Conservation (phyloP, 192 early-diverging fungal genomes). For the Coemansia sp. region DNA sequence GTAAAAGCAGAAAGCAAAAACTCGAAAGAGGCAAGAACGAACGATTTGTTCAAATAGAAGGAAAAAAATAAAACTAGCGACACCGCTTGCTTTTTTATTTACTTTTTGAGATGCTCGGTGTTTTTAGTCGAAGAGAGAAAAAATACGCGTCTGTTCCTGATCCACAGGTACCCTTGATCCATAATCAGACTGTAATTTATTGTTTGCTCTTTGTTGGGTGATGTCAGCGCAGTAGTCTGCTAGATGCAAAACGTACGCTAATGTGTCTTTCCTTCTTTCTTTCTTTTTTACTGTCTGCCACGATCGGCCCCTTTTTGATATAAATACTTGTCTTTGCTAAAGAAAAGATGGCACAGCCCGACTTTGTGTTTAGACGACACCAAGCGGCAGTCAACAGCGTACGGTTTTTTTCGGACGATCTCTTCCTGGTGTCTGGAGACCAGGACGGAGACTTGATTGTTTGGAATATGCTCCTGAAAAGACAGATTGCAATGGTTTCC, state of each 20-base stretch:
- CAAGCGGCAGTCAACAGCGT: conserved; percentile 50
- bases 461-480: conserved; percentile 54
- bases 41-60: neutral
- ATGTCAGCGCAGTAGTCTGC: too few species aligned
- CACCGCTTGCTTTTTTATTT: neutral
- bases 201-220: too few species aligned
- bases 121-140: conserved; percentile 2
- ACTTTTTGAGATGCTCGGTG: neutral
- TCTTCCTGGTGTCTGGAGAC: conserved; percentile 43
- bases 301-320: neutral
- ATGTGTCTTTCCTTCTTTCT: neutral
- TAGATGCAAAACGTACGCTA: too few species aligned
- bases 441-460: conserved; percentile 45
- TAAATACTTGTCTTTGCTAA: neutral
- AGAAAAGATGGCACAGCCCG: conserved; percentile 32
- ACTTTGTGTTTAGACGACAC: conserved; percentile 52
- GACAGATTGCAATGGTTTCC: conserved; percentile 17
- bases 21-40: neutral
- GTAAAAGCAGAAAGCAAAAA: too few species aligned
- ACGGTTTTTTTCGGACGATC: conserved; percentile 45
- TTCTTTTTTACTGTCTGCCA: neutral
- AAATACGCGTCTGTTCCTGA: conserved; percentile 10
- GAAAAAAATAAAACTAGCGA: neutral
- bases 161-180: conserved; percentile 1
- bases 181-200: neutral